Evolutionary conservation across 129 eudicot genomes (phyloP), one percentile per base, ranked within the genome.

Genomic region (Gnaphalium uliginosum): DNA sequence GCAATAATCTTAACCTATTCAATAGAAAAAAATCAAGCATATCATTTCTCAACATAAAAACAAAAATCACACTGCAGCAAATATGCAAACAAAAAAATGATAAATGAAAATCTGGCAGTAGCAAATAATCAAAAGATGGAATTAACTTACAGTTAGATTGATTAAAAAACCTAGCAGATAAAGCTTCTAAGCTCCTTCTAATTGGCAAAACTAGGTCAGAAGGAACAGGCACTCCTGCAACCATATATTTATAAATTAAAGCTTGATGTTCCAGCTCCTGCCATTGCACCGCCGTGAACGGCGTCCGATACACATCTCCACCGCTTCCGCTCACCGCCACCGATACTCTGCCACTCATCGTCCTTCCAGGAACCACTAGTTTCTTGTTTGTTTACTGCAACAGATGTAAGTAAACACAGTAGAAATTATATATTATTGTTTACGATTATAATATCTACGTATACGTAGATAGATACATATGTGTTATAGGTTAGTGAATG

Each of bases 151-250:
- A 77, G 32, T 80, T 59, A 8, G 90, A 83, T 32, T 78, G 86
- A 32, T 83, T 82, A 46, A 89, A 81, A 69, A 86, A 79, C 21
- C 82, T 79, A 51, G 88, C 84, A 41, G 94, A 81, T 33, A 83
- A 29, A 8, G 85, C 85, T 39, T 85, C 86, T 17, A 86, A 86
- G 69, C 90, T 86, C 18, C 76, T 76, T 41, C 88, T 85, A 69
- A 88, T 88, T 8, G 90, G 88, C 69, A 85, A 18, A 70, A 88
- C 83, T 48, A 88, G 93, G 78, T 88, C 90, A 8, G 88, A 85
- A 0, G 93, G 93, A 10, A 88, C 90, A 10, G 93, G 88, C 53
- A 83, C 56, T 8, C 90, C 80, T 66, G 80, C 74, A 8, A 76
- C 73, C 74, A 76, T 8, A 9, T 76, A 76, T 21, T 76, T 76